These are phyloP conservation scores for Xylaria sp. DNA, from an alignment of 2,329 filamentous ascomycete species.

Conservation along the genomic window DNA sequence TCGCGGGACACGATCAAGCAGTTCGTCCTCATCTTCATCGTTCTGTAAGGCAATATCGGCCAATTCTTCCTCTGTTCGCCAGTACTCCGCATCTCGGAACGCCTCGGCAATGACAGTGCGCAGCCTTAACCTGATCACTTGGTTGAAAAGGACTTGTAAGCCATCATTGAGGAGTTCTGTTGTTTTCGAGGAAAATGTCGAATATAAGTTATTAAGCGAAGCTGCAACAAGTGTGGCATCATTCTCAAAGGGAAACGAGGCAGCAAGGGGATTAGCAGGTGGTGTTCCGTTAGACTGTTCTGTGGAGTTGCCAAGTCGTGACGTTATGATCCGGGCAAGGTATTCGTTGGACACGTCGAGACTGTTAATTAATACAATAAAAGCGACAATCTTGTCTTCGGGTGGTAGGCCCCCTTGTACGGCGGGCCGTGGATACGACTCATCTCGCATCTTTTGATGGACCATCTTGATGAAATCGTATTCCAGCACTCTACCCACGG, in stretches of 20 bases:
- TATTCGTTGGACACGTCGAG: constrained; percentile 91
- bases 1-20: constrained; percentile 64
- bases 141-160: constrained; percentile 77
- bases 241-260: constrained; percentile 74
- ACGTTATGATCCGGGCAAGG: constrained; percentile 74
- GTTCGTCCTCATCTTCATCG: constrained; percentile 48
- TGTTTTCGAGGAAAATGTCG: constrained; percentile 70
- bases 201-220: constrained; percentile 62
- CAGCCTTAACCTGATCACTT: constrained; percentile 79
- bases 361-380: constrained; percentile 92
- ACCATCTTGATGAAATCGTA: constrained; percentile 95
- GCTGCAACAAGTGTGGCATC: constrained; percentile 66
- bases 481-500: constrained; percentile 71
- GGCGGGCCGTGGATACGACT: constrained; percentile 77
- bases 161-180: constrained; percentile 79
- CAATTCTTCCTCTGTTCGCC: constrained; percentile 58
- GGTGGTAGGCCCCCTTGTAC: constrained; percentile 78
- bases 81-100: constrained; percentile 89
- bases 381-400: constrained; percentile 81
- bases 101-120: constrained; percentile 80
- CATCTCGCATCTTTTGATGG: constrained; percentile 94
- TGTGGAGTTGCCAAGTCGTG: constrained; percentile 50
- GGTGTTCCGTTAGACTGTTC: constrained; percentile 34
- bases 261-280: constrained; percentile 45
- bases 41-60: constrained; percentile 50